Base-by-base conservation (phyloP, 2,329 filamentous ascomycete genomes). In the Paraphoma chrysanthemicola region DNA sequence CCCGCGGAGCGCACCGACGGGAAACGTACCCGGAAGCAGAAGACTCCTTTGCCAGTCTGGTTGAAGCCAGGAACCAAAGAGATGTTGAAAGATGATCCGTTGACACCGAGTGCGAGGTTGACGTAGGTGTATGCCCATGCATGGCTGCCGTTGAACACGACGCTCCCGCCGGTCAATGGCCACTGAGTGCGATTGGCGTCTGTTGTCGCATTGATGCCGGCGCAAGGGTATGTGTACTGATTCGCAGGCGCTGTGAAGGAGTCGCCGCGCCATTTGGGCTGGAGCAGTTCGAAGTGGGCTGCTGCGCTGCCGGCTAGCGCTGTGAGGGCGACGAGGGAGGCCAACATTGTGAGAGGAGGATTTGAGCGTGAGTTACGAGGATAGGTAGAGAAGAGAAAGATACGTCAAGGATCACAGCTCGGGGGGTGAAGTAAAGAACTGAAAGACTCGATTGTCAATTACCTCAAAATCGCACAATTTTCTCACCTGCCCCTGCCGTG, bases 11-110 rank as follows among this genome's bases (percentile, higher is more conserved):
- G 29, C 33, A 14, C 14, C 18, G 12, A 2, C 9, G 12, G 5
- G 36, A 33, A 7, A 30, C 17, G 17, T 18, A 51, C 39, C 10
- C 77, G 75, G 10, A 82, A 69, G 60, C 81, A 83, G 49, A 82
- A 79, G 0, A 78, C 77, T 5, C 81, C 81, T 11, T 78, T 78
- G n/a, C 77, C 77, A 0, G 80, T 83, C 67, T 82, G 79, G 64
- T 83, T 83, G 69, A 82, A 80, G 42, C 71, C 66, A 16, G 71
- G 65, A 4, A 81, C 69, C 14, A 83, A 72, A 14, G 70, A 71
- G 60, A 81, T 78, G 64, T 82, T 81, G 72, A 82, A 81, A 52
- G 69, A 67, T 14, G 80, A 78, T 4, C 77, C 76, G 48, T 75
- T 74, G 42, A 60, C 63, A 51, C 73, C 80, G 43, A 83, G 63